Evolutionary conservation across 352 stramenopile genomes (phyloP).

Genomic region (Phytopythium montanum): DNA sequence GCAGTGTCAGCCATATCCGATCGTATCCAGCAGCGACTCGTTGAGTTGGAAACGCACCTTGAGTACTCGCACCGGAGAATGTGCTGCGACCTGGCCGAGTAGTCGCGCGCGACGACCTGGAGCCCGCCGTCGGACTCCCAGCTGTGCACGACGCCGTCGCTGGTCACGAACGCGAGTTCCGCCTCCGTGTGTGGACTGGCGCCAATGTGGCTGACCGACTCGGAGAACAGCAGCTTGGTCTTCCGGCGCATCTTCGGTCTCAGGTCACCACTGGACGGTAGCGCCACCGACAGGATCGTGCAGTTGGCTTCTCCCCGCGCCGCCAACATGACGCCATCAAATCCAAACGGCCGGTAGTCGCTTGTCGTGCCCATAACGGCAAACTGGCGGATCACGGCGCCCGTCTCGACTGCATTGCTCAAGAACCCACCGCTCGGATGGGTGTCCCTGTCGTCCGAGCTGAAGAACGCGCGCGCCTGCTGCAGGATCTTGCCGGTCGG

Average conservation of each 20-base stretch:
- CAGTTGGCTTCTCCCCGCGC: slow-evolving; percentile 13
- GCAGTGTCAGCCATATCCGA: neutral
- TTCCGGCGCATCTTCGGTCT: slow-evolving; percentile 31
- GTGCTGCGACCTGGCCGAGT: slow-evolving; percentile 21
- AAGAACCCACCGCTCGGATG: slow-evolving; percentile 11
- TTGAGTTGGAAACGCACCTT: slow-evolving; percentile 28
- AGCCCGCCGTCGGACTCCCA: slow-evolving; percentile 48
- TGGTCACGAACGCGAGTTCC: slow-evolving; percentile 51
- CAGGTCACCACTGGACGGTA: slow-evolving; percentile 9
- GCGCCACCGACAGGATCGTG: slow-evolving; percentile 25
- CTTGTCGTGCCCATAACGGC: slow-evolving; percentile 44
- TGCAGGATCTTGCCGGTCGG: slow-evolving; percentile 63
- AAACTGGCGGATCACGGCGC: slow-evolving; percentile 55
- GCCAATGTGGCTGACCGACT: slow-evolving; percentile 55
- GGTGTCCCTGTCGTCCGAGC: slow-evolving; percentile 7
- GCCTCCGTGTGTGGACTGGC: slow-evolving; percentile 60
- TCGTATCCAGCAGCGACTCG: neutral
- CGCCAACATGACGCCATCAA: slow-evolving; percentile 26
- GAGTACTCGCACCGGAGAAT: slow-evolving; percentile 70
- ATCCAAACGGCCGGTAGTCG: slow-evolving; percentile 30
- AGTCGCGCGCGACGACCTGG: slow-evolving; percentile 25
- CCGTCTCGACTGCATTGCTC: slow-evolving; percentile 52
- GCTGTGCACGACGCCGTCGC: slow-evolving; percentile 38
- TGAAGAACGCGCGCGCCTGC: slow-evolving; percentile 54
- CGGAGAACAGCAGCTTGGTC: slow-evolving; percentile 45